Conservation (phyloP, 306 rosid genomes). For the Lotus japonicus region DNA sequence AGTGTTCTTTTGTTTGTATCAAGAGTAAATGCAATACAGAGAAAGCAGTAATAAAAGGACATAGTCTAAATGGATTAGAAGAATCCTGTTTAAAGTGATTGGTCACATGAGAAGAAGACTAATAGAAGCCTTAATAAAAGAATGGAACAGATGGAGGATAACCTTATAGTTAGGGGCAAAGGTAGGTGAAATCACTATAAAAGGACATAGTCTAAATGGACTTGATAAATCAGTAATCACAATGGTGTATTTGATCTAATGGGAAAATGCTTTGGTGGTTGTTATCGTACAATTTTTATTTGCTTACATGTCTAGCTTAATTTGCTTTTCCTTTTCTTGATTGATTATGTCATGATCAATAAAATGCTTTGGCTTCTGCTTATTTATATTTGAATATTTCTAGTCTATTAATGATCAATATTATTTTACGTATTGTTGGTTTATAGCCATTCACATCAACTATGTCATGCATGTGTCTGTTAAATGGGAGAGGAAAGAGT, state of each 20-base stretch:
- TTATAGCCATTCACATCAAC: background rate
- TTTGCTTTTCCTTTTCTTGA: background rate
- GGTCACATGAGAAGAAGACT: background rate
- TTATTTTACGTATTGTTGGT: slow-evolving; percentile 1
- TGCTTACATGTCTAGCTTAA: background rate
- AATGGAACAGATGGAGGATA: background rate
- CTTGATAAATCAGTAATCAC: background rate
- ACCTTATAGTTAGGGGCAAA: background rate
- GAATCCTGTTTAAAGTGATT: background rate
- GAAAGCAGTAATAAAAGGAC: too few species aligned
- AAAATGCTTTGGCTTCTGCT: background rate
- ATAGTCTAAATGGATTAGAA: too few species aligned
- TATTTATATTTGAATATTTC: background rate
- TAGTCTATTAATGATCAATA: background rate
- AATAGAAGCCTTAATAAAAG: background rate
- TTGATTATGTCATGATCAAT: background rate
- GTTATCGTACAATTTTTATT: background rate
- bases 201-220: background rate
- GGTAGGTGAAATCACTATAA: background rate
- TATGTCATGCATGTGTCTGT: background rate
- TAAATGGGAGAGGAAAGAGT: background rate
- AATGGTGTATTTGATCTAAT: background rate
- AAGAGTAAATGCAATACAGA: background rate
- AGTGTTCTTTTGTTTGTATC: too few species aligned
- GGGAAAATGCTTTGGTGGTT: background rate